phyloP scores from a whole-genome alignment of 108 stramenopile species.

The Cyclotella sp. region DNA sequence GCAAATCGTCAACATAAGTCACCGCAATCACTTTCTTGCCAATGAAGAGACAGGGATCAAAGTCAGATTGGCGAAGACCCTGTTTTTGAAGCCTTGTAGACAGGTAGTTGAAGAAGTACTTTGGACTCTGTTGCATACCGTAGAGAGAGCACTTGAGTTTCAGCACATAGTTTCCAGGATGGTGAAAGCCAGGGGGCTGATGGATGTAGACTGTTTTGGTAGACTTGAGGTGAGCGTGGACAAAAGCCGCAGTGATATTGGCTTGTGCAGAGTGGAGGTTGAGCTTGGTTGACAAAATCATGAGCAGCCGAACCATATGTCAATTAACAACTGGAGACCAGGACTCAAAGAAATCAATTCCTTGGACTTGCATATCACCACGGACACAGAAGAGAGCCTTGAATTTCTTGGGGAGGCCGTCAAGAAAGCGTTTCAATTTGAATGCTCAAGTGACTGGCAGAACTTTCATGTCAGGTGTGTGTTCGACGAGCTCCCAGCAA shows the following conservation, averaged over 20 bases:
- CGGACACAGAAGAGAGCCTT: constrained; percentile 58
- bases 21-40: constrained; percentile 31
- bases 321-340: constrained; percentile 57
- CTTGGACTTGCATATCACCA: constrained; percentile 42
- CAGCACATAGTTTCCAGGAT: constrained; percentile 2
- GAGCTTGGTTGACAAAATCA: constrained; percentile 22
- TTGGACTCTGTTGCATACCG: constrained; percentile 39
- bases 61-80: constrained; percentile 20
- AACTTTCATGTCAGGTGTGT: constrained; percentile 10
- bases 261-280: background rate
- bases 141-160: constrained; percentile 44
- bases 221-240: constrained; percentile 43
- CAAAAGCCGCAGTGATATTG: constrained; percentile 59
- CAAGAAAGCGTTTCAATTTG: constrained; percentile 45
- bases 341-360: constrained; percentile 35
- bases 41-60: constrained; percentile 63
- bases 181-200: constrained; percentile 41
- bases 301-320: constrained; percentile 36
- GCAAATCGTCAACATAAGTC: constrained; percentile 13
- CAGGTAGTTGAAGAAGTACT: constrained; percentile 50
- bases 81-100: constrained; percentile 9
- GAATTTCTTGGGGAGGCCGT: constrained; percentile 51
- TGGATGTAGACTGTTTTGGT: constrained; percentile 47
- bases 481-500: constrained; percentile 23
- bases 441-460: constrained; percentile 57